Base-by-base conservation (phyloP, 208 protist species). In the Phytomonas francai region DNA sequence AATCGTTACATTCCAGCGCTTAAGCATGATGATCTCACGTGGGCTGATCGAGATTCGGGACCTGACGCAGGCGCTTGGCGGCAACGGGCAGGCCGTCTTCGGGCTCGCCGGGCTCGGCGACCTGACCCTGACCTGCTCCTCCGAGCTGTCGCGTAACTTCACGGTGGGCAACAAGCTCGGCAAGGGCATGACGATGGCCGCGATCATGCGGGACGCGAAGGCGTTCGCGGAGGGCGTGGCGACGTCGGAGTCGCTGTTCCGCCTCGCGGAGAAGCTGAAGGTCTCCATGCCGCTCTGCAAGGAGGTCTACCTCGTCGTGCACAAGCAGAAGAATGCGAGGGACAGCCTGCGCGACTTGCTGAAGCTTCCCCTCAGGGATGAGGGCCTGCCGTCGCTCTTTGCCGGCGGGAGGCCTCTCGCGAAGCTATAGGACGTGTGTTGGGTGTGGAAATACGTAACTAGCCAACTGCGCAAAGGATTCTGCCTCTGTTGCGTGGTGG, bases 101-200 rank as follows among this genome's bases (percentile, higher is more conserved):
- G 92, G 92, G 22, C 88, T 97, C 25, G 85, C 89, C 28, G 92
- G 92, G 33, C 75, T 97, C 39, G 91, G 91, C 27, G 91, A 97
- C 68, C 79, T 97, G 39, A 76, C 93, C 31, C 89, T 97, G 36
- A 97, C 91, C 22, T 95, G 87, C 82, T 93, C 84, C 42, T 91
- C 84, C 0, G 88, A 93, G 77, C 66, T 97, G 56, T 94, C 87
- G 14, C 82, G 91, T 49, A 97, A 97, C 84, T 94, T 92, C 75
- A 85, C 87, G 16, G 85, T 93, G 1, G 91, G 91, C 51, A 66
- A 91, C 71, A 80, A 84, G 58, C 75, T 97, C 7, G 89, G 87
- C 39, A 16, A 86, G 39, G 91, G 91, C 29, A 79, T 84, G 64
- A 72, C 70, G n/a, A 67, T 94, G 14, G 80, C 88, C 39, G 74